phyloP scores from a whole-genome alignment of 495 filamentous ascomycete genomes.

The Aspergillus avenaceus region DNA sequence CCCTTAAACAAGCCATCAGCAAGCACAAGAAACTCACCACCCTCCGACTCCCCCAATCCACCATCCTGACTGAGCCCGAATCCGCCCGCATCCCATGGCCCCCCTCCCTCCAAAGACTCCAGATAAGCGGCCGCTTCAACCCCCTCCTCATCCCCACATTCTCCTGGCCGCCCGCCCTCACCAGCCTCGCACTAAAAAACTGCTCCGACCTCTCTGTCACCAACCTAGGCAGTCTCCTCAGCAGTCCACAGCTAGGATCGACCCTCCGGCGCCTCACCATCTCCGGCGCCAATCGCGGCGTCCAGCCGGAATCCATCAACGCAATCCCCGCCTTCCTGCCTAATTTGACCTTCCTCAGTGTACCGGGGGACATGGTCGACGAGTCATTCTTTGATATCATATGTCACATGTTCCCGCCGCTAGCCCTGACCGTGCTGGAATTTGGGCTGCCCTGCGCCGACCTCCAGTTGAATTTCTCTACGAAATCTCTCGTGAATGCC shows the following conservation, averaged over 20 bases:
- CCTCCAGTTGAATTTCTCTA: conserved; percentile 14
- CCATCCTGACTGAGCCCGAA: conserved; percentile 21
- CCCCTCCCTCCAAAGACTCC: conserved; percentile 16
- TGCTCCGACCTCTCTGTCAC: conserved; percentile 25
- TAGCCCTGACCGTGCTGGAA: conserved; percentile 22
- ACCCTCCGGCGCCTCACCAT: conserved; percentile 25
- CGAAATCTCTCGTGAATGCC: conserved; percentile 14
- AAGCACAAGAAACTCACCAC: conserved; percentile 43
- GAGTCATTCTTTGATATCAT: conserved; percentile 29
- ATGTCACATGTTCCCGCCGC: conserved; percentile 5
- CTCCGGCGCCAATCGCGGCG: conserved; percentile 21
- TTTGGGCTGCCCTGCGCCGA: conserved; percentile 18
- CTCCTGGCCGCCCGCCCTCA: conserved; percentile 27
- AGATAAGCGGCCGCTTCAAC: conserved; percentile 26
- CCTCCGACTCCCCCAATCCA: conserved; percentile 55
- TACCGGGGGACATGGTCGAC: conserved; percentile 27
- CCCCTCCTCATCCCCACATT: conserved; percentile 19
- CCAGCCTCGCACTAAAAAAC: conserved; percentile 20
- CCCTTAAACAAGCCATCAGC: conserved; percentile 50
- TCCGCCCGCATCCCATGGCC: conserved; percentile 14
- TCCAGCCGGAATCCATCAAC: conserved; percentile 23
- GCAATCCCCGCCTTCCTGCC: conserved; percentile 23
- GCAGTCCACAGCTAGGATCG: conserved; percentile 14
- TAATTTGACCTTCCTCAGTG: conserved; percentile 20
- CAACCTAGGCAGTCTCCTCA: conserved; percentile 19